Percentiles rank a stretch among this genome's conserved stretches.
Conservation (phyloP, 345 rosid genomes). For the Alliaria petiolata region DNA sequence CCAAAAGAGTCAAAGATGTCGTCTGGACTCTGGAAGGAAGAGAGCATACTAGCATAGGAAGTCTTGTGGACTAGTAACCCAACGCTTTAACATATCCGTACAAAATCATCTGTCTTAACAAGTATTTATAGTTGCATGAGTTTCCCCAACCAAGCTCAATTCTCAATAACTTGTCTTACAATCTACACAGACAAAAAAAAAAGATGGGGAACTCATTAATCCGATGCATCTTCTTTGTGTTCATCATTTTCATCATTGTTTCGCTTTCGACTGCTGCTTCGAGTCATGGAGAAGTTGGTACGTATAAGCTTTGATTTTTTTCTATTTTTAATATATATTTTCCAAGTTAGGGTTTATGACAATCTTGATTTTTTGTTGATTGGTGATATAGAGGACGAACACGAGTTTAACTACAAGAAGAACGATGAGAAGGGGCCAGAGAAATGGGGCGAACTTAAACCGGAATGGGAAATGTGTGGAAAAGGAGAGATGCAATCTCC, state of each 20-base stretch:
- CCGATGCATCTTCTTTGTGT: conserved; percentile 12
- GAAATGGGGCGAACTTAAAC: conserved; percentile 65
- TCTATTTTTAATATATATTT: background rate
- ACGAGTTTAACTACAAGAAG: conserved; percentile 48
- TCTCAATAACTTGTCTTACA: background rate
- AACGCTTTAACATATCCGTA: no score
- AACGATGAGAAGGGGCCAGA: conserved; percentile 51
- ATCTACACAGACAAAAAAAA: background rate
- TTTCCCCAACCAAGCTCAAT: conserved; percentile 6
- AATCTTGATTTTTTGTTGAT: background rate
- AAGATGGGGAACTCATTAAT: conserved; percentile 13
- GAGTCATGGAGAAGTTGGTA: conserved; percentile 32
- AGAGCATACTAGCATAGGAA: background rate
- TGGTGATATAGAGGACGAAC: conserved; percentile 56
- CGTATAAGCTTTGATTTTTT: background rate
- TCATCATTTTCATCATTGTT: background rate
- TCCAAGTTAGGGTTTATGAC: background rate
- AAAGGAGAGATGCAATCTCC: conserved; percentile 88
- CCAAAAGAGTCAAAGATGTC: conserved; percentile 26
- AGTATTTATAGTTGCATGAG: conserved; percentile 23
- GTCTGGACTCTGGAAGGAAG: conserved; percentile 8
- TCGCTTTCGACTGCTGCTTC: conserved; percentile 16
- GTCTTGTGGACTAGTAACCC: conserved; percentile 29
- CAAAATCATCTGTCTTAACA: background rate
- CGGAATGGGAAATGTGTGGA: conserved; percentile 58